Percentiles rank a stretch among this genome's conserved stretches.
Evolutionary conservation across 257 asterid genomes (phyloP).

Genomic region (Petrea volubilis): DNA sequence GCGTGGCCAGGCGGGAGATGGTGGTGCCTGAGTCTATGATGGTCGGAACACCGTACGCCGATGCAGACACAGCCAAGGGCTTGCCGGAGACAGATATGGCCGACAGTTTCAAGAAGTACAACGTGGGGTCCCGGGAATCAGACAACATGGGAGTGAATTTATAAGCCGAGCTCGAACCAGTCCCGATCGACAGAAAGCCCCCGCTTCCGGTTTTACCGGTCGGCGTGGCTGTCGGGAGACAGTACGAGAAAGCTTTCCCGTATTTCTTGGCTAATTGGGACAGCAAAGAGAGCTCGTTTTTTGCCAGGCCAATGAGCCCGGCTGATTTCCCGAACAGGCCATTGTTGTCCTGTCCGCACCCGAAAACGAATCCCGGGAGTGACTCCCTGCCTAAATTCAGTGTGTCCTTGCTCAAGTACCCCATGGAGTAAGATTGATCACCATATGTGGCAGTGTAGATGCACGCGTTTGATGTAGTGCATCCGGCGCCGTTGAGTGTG

Average conservation of each 20-base stretch:
- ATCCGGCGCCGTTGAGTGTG: constrained; percentile 46
- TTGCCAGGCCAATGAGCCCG: constrained; percentile 55
- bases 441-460: constrained; percentile 49
- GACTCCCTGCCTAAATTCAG: constrained; percentile 42
- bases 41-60: constrained; percentile 40
- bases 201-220: constrained; percentile 39
- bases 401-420: constrained; percentile 46
- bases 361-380: constrained; percentile 39
- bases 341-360: constrained; percentile 52
- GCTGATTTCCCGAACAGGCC: constrained; percentile 60
- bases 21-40: constrained; percentile 62
- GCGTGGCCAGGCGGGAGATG: constrained; percentile 37
- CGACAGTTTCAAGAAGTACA: constrained; percentile 43
- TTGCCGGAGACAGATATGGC: constrained; percentile 37
- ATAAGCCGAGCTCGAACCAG: constrained; percentile 21
- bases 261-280: constrained; percentile 48
- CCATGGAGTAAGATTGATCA: constrained; percentile 43
- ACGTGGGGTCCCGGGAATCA: constrained; percentile 36
- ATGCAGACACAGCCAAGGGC: constrained; percentile 26
- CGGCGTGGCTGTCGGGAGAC: constrained; percentile 50
- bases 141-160: constrained; percentile 59
- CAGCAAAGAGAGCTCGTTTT: constrained; percentile 43
- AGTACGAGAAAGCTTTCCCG: constrained; percentile 47
- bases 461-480: constrained; percentile 40
- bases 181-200: constrained; percentile 51